phyloP scores from a whole-genome alignment of 2,329 filamentous ascomycete genomes.

The Trichophyton equinum region DNA sequence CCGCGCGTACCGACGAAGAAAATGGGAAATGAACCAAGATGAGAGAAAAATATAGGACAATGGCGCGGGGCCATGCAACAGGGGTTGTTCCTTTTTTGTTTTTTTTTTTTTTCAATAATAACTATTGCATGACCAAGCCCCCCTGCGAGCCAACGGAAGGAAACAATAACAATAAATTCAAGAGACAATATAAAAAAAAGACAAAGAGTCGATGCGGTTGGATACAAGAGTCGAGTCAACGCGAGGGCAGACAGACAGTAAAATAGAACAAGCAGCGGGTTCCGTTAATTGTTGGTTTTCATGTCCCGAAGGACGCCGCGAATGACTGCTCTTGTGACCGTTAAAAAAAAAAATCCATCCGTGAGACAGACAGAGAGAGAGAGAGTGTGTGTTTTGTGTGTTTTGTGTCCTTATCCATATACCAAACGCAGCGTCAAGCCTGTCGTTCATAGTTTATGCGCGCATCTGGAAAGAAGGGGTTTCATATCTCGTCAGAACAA shows the following conservation, averaged over 20 bases:
- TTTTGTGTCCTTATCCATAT: not conserved
- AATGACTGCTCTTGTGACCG: not conserved
- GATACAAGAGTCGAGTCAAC: not conserved
- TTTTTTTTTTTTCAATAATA: not conserved
- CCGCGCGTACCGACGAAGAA: not conserved
- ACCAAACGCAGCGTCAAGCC: not conserved
- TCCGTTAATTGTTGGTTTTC: not conserved
- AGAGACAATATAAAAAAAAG: not conserved
- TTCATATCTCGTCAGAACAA: not conserved
- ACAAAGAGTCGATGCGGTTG: not conserved
- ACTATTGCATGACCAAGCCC: not conserved
- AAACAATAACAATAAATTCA: not conserved
- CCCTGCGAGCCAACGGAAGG: not conserved
- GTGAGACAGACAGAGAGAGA: too few relatives aligned
- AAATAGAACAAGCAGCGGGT: not conserved
- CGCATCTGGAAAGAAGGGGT: not conserved
- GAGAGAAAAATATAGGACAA: not conserved
- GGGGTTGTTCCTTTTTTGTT: not conserved
- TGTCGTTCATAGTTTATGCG: not conserved
- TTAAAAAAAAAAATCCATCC: conserved; percentile 1
- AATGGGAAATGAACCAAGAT: not conserved
- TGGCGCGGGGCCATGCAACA: not conserved
- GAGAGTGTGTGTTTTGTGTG: not conserved
- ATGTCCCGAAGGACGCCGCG: not conserved
- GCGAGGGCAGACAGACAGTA: not conserved